Evolutionary conservation across 768 basidiomycete genomes (phyloP), one percentile per base, ranked within the genome.

Genomic region (Tubosaeta sp.): DNA sequence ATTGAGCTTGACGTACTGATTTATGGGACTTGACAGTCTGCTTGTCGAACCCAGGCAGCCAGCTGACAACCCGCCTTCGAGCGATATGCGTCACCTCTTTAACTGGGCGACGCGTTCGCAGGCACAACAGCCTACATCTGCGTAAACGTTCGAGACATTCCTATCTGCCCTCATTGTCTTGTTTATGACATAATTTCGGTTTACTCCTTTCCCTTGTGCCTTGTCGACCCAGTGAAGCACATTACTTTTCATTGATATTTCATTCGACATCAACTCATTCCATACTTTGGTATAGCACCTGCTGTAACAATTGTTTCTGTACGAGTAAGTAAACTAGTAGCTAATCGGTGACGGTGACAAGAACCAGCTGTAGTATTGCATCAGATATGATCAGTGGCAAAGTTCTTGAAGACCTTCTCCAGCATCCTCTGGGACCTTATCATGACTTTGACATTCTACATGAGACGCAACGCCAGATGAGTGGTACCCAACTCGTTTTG

Each of bases 11-110:
- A 40, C 22, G 21, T n/a, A 38, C 40, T 55, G 31, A 49, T 51
- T 16, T 19, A 7, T 18, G 8, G 38, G 27, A 44, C 39, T 21
- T 50, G 46, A 53, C 29, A 90, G 89, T 73, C 75, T 91, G 48
- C 76, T 90, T 53, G 85, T 93, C 52, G 90, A 92, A 66, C 90
- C 90, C 42, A 86, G 80, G 63, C 88, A 90, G 53, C 76, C 86
- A 9, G 85, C 86, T 34, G 90, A 92, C 65, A 73, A 74, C 32
- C 77, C 82, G 22, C 82, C 79, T 38, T 63, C 71, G 10, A 74
- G 80, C 54, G 88, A 90, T 60, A 78, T 89, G 76, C 84, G 87
- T 45, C 85, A 88, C 63, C 73, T 90, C 32, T 90, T 90, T 70
- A 80, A 78, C 59, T 88, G 89, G 88, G 81, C 87, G 44, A 83